A percentile compares a stretch with the other conserved stretches of the same genome.
Evolutionary conservation across 1,139 yeast species (phyloP).

Genomic region (Suhomyces yuchorum): DNA sequence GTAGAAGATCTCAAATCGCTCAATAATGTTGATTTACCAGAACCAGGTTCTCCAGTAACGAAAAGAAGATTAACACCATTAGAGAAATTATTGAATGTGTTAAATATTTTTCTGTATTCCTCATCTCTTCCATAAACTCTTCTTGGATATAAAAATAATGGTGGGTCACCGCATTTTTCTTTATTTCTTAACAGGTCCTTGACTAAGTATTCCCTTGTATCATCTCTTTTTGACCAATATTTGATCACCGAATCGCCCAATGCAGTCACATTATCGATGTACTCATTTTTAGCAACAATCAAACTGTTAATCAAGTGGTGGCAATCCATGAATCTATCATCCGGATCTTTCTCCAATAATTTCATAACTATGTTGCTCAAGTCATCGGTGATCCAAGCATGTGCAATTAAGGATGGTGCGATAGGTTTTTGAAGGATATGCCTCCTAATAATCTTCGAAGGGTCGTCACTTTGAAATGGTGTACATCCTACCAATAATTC

Average conservation of each 20-base stretch:
- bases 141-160: slow-evolving; percentile 31
- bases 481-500: slow-evolving; percentile 49
- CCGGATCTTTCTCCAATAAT: slow-evolving; percentile 46
- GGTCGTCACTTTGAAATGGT: slow-evolving; percentile 48
- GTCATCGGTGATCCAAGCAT: slow-evolving; percentile 37
- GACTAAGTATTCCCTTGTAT: slow-evolving; percentile 8
- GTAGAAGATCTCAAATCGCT: slow-evolving; percentile 43
- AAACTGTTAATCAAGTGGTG: slow-evolving; percentile 44
- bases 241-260: slow-evolving; percentile 11
- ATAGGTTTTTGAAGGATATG: slow-evolving; percentile 47
- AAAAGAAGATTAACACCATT: slow-evolving; percentile 34
- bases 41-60: slow-evolving; percentile 49
- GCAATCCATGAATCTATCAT: slow-evolving; percentile 43
- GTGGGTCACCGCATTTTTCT: slow-evolving; percentile 18
- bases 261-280: slow-evolving; percentile 16
- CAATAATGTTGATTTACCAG: slow-evolving; percentile 51
- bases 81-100: slow-evolving; percentile 26
- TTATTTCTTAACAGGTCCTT: slow-evolving; percentile 6
- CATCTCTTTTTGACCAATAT: slow-evolving; percentile 12
- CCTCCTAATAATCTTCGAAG: slow-evolving; percentile 43
- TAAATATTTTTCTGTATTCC: slow-evolving; percentile 29
- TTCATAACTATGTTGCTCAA: slow-evolving; percentile 47
- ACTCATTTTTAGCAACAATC: slow-evolving; percentile 23
- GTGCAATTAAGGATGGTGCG: slow-evolving; percentile 39
- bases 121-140: slow-evolving; percentile 41